Evolutionary conservation across 2,329 filamentous ascomycete species (phyloP).

Genomic region (Aspergillus amoenus): DNA sequence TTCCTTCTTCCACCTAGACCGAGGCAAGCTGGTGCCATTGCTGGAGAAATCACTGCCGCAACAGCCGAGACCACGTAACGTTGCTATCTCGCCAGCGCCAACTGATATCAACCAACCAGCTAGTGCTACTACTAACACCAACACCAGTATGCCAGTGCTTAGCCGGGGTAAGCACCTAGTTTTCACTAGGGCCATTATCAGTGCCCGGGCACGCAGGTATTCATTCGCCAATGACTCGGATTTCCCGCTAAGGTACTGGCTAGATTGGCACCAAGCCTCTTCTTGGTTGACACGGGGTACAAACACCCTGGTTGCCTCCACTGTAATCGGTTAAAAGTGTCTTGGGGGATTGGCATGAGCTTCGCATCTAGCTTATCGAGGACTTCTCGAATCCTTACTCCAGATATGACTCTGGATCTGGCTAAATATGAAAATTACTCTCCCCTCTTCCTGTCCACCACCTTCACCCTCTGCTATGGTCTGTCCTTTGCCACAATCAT

Average conservation of each 20-base stretch:
- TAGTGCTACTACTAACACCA: not conserved
- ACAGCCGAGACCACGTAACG: not conserved
- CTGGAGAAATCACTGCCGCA: too few relatives aligned
- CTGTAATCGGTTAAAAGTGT: too few relatives aligned
- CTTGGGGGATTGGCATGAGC: not conserved
- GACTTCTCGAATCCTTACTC: constrained; percentile 56
- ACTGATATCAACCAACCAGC: not conserved
- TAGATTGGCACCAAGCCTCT: too few relatives aligned
- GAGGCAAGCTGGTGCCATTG: too few relatives aligned
- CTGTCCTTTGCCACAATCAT: constrained; percentile 71
- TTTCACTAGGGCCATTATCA: not conserved
- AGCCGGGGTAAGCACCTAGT: not conserved
- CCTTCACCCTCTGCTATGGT: constrained; percentile 69
- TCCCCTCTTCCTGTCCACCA: constrained; percentile 62
- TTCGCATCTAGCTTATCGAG: not conserved
- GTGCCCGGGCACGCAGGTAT: too few relatives aligned
- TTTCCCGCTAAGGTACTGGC: too few relatives aligned
- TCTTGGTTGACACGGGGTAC: too few relatives aligned
- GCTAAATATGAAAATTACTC: constrained; percentile 67
- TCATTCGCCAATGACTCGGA: too few relatives aligned
- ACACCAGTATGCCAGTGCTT: too few relatives aligned
- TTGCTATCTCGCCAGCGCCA: not conserved
- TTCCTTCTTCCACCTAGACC: not conserved
- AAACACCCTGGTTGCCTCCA: too few relatives aligned
- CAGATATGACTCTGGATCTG: constrained; percentile 62